Evolutionary conservation across 176 grass and related monocot species (phyloP).

Genomic region (Areca catechu): DNA sequence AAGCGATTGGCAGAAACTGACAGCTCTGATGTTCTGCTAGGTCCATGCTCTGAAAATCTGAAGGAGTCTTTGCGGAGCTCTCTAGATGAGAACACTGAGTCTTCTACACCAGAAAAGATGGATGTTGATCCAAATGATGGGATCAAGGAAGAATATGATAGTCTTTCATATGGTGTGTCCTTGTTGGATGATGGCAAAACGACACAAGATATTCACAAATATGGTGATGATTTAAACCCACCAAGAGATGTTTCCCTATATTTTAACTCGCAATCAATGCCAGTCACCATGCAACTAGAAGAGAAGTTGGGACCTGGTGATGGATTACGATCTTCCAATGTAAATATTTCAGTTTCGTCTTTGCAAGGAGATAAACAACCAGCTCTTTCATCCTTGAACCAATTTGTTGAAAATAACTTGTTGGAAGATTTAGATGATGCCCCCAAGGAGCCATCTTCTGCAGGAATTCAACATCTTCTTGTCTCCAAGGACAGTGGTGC

Average conservation of each 20-base stretch:
- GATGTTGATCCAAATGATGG: constrained; percentile 18
- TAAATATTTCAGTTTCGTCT: not conserved
- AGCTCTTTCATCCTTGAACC: not conserved
- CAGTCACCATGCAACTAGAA: not conserved
- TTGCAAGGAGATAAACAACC: not conserved
- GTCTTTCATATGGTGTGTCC: not conserved
- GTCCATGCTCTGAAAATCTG: constrained; percentile 9
- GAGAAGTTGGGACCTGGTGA: not conserved
- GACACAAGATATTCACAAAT: constrained; percentile 6
- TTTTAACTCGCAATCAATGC: not conserved
- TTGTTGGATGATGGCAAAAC: constrained; percentile 1
- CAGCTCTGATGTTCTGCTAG: constrained; percentile 17
- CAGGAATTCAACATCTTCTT: not conserved
- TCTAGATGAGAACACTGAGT: not conserved
- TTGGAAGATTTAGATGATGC: constrained; percentile 3
- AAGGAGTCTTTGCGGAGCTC: constrained; percentile 14
- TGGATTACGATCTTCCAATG: not conserved
- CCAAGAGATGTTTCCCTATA: not conserved
- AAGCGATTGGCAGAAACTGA: constrained; percentile 19
- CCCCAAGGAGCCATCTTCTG: constrained; percentile 30
- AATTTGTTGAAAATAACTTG: not conserved
- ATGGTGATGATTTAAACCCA: not conserved
- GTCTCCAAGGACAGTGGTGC: not conserved
- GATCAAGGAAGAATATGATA: not conserved
- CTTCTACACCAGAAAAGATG: not conserved